Evolutionary conservation across 2,329 filamentous ascomycete species (phyloP).

Genomic region (Xylariaceae sp.): DNA sequence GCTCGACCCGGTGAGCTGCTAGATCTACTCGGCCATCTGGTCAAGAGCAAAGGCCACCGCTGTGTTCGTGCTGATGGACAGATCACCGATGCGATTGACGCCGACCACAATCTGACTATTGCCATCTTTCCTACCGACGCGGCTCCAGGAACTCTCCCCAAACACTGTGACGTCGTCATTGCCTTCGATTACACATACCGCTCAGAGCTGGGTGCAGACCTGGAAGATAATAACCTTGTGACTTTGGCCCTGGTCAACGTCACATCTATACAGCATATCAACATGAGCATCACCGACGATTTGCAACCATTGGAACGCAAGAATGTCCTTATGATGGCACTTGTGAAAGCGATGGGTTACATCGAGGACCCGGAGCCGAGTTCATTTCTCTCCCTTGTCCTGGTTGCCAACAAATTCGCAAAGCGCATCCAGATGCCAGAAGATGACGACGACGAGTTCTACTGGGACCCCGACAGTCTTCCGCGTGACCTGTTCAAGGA

Average conservation of each 20-base stretch:
- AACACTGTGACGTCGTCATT: conserved; percentile 47
- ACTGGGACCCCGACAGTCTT: conserved; percentile 45
- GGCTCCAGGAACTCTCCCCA: conserved; percentile 33
- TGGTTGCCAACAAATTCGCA: conserved; percentile 45
- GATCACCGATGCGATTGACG: conserved; percentile 10
- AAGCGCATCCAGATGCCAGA: conserved; percentile 40
- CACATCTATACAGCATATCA: conserved; percentile 54
- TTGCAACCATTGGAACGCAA: conserved; percentile 44
- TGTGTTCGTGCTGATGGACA: conserved; percentile 29
- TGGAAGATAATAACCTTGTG: conserved; percentile 34
- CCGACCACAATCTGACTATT: conserved; percentile 31
- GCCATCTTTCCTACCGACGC: conserved; percentile 41
- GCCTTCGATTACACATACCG: conserved; percentile 51
- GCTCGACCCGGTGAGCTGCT: conserved; percentile 47
- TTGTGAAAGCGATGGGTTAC: conserved; percentile 29
- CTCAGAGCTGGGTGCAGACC: conserved; percentile 26
- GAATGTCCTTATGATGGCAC: conserved; percentile 37
- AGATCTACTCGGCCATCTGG: conserved; percentile 49
- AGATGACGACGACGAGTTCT: conserved; percentile 32
- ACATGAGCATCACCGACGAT: conserved; percentile 39
- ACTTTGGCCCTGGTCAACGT: conserved; percentile 47
- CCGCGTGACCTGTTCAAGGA: conserved; percentile 47
- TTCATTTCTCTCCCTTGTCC: conserved; percentile 37
- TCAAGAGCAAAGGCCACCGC: conserved; percentile 35
- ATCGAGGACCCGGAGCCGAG: conserved; percentile 39